phyloP scores from a whole-genome alignment of 441 rosid genomes.

The Populus tomentosa region DNA sequence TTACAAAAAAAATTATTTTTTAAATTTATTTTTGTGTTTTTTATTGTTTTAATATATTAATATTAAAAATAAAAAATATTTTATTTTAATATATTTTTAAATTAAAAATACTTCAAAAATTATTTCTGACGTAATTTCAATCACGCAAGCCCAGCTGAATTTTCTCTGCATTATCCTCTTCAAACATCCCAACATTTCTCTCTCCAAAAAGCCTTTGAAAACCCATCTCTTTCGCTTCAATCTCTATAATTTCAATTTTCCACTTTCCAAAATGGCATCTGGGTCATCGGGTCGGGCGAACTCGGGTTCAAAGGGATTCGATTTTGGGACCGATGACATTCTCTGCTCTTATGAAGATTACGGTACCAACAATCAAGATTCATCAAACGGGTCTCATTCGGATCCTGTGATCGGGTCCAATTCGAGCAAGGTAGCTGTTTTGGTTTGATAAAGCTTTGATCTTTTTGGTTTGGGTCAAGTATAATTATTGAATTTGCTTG shows the following conservation, averaged over 20 bases:
- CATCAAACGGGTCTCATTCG: slow-evolving; percentile 57
- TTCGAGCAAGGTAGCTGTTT: slow-evolving; percentile 44
- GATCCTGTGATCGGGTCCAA: slow-evolving; percentile 43
- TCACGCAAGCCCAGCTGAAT: slow-evolving; percentile 1
- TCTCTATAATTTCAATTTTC: slow-evolving; percentile 13
- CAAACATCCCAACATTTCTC: not conserved
- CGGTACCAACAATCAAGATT: slow-evolving; percentile 52
- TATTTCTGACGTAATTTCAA: too few species aligned
- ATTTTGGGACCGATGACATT: slow-evolving; percentile 88
- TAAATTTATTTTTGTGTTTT: too few species aligned
- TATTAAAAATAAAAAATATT: too few species aligned
- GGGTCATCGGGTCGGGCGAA: slow-evolving; percentile 67
- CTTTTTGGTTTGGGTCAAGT: not conserved
- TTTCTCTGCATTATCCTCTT: not conserved
- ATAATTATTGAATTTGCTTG: not conserved
- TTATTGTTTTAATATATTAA: too few species aligned
- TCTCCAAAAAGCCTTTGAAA: not conserved
- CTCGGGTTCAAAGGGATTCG: slow-evolving; percentile 72
- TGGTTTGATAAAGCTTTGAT: not conserved
- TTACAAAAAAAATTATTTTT: too few species aligned
- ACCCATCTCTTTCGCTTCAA: not conserved
- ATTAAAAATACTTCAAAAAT: too few species aligned
- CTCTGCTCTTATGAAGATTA: slow-evolving; percentile 88
- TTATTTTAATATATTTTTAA: too few species aligned
- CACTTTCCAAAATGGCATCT: slow-evolving; percentile 59